Percentiles rank a stretch among this genome's conserved stretches.
Conservation (phyloP, 345 rosid species). For the Isatis tinctoria region DNA sequence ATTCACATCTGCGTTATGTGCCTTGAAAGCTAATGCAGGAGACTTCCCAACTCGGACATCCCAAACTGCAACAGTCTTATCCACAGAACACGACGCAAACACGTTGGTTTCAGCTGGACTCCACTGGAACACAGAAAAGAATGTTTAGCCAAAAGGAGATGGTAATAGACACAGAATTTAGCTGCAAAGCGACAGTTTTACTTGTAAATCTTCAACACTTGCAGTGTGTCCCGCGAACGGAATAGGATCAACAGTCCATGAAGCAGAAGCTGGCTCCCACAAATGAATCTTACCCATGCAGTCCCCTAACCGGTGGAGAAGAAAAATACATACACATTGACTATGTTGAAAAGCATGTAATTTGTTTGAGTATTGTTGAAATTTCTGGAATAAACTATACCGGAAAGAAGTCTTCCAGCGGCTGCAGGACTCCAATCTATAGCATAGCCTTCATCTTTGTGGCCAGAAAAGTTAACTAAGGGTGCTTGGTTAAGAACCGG, state of each 20-base stretch:
- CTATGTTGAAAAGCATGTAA: neutral
- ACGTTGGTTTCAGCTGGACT: conserved; percentile 78
- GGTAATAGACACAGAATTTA: neutral
- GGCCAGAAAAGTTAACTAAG: conserved; percentile 64
- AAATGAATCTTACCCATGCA: conserved; percentile 76
- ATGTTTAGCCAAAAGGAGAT: conserved; percentile 2
- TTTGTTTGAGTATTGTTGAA: neutral
- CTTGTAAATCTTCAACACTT: conserved; percentile 95
- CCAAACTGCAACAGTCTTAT: conserved; percentile 82
- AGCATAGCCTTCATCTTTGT: conserved; percentile 93
- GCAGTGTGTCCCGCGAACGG: conserved; percentile 78
- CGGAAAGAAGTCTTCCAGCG: conserved; percentile 81
- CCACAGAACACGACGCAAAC: conserved; percentile 89
- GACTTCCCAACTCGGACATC: conserved; percentile 69
- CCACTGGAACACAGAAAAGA: conserved; percentile 62
- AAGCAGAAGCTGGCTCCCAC: conserved; percentile 79
- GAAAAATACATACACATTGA: neutral
- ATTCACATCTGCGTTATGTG: conserved; percentile 90
- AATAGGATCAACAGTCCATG: conserved; percentile 75
- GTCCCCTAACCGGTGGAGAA: conserved; percentile 48
- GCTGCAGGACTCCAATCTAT: conserved; percentile 90
- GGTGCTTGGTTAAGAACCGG: conserved; percentile 79
- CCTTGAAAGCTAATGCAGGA: conserved; percentile 67
- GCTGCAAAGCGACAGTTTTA: conserved; percentile 11
- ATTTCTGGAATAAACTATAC: conserved; percentile 33